Conservation (phyloP, 1,284 basidiomycete species). For the Sporisorium reilianum region DNA sequence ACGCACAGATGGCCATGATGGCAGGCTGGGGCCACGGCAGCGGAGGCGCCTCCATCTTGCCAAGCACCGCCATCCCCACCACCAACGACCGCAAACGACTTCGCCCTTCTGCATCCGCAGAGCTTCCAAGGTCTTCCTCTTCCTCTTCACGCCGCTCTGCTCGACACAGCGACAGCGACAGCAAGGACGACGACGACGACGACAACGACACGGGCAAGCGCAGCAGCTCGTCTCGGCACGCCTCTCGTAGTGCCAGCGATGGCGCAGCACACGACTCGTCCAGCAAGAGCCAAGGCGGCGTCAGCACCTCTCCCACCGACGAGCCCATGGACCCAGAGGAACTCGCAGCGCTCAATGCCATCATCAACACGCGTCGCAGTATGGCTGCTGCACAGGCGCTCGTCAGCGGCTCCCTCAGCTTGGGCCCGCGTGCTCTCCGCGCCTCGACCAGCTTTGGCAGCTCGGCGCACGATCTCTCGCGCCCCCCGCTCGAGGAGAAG, state of each 20-base stretch:
- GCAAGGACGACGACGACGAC: neutral
- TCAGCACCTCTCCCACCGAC: conserved; percentile 25
- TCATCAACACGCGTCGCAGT: conserved; percentile 67
- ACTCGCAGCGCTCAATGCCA: conserved; percentile 66
- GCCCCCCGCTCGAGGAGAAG: conserved; percentile 32
- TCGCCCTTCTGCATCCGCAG: conserved; percentile 18
- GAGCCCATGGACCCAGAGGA: conserved; percentile 65
- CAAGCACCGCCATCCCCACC: conserved; percentile 22
- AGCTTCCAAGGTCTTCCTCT: conserved; percentile 13
- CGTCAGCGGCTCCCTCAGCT: conserved; percentile 52
- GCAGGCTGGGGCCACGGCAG: conserved; percentile 63
- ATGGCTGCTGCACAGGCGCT: conserved; percentile 67
- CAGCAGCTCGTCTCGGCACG: neutral
- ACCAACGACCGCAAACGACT: conserved; percentile 29
- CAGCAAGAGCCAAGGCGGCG: conserved; percentile 8
- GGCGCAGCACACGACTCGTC: neutral
- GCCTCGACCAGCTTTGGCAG: conserved; percentile 41
- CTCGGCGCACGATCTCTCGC: conserved; percentile 23
- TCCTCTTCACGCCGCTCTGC: conserved; percentile 25
- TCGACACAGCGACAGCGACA: conserved; percentile 19
- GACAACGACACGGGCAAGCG: neutral
- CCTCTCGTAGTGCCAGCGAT: conserved; percentile 10
- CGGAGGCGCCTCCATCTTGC: conserved; percentile 40
- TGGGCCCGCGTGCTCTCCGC: conserved; percentile 20
- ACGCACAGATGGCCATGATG: conserved; percentile 62